These are phyloP conservation scores for Maudiozyma bulderi DNA, from an alignment of 805 yeast species.

Conservation along the genomic window DNA sequence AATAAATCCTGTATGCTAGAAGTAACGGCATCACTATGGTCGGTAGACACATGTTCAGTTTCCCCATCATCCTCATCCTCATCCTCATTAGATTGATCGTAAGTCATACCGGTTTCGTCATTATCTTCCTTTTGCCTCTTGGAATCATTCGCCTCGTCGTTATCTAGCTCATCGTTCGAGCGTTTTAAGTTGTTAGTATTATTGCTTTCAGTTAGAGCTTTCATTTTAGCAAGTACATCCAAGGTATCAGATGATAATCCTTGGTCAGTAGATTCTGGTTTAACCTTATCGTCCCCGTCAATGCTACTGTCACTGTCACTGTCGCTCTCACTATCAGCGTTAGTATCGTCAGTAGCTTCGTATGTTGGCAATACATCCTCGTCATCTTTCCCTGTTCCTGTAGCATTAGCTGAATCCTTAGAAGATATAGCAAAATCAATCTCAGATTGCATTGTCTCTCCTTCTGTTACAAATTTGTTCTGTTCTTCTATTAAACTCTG, in stretches of 20 bases:
- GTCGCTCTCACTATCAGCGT: constrained; percentile 14
- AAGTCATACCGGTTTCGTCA: constrained; percentile 5
- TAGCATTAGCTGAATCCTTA: constrained; percentile 15
- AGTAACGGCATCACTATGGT: constrained; percentile 17
- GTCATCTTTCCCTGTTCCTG: constrained; percentile 3
- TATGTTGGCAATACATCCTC: constrained; percentile 25
- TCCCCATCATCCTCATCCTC: constrained; percentile 2
- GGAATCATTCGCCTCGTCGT: not conserved
- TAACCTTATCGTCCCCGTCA: not conserved
- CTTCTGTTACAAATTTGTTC: constrained; percentile 21
- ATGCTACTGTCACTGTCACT: constrained; percentile 7
- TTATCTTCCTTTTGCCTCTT: not conserved
- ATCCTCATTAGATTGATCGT: constrained; percentile 5
- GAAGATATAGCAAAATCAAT: constrained; percentile 19
- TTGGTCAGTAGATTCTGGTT: not conserved
- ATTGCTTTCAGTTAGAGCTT: not conserved
- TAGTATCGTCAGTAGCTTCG: constrained; percentile 18
- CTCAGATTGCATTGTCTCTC: constrained; percentile 20
- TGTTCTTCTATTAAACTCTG: constrained; percentile 20
- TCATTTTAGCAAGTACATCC: not conserved
- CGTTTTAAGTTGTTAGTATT: not conserved
- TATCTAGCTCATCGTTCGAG: not conserved
- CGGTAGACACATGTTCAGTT: not conserved
- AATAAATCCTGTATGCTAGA: constrained; percentile 29
- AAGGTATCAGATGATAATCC: not conserved